phyloP scores from a whole-genome alignment of 345 rosid species.

The Linum tenue region DNA sequence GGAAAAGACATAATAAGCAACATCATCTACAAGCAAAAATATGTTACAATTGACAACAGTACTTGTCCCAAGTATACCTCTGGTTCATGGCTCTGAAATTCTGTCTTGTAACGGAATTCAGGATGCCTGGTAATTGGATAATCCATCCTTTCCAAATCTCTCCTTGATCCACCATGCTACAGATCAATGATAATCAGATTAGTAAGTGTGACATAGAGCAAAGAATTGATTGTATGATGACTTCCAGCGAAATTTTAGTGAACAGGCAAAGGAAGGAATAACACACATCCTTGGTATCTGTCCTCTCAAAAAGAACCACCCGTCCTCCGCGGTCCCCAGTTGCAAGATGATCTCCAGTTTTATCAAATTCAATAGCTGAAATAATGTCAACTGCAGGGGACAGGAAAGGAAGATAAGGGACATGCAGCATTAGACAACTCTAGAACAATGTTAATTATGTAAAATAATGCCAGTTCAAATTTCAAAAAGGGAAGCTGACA shows the following conservation, averaged over 20 bases:
- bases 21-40: no score
- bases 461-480: no score
- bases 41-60: not conserved
- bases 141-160: conserved; percentile 70
- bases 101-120: conserved; percentile 97
- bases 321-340: conserved; percentile 99
- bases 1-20: conserved; percentile 2
- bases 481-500: no score
- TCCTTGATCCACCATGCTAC: conserved; percentile 70
- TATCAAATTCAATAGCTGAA: conserved; percentile 98
- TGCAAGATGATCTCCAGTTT: conserved; percentile 93
- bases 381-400: conserved; percentile 84
- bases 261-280: conserved; percentile 9
- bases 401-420: conserved; percentile 11
- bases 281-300: conserved; percentile 69
- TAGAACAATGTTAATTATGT: not conserved
- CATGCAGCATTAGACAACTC: not conserved
- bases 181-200: conserved; percentile 9
- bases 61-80: conserved; percentile 46
- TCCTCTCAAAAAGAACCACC: conserved; percentile 96
- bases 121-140: conserved; percentile 68
- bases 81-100: conserved; percentile 99
- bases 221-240: conserved; percentile 5
- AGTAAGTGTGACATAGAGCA: not conserved
- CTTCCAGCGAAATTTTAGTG: not conserved